Evolutionary conservation across 306 rosid genomes (phyloP), one percentile per base, ranked within the genome.

Genomic region (Medicago ruthenica): DNA sequence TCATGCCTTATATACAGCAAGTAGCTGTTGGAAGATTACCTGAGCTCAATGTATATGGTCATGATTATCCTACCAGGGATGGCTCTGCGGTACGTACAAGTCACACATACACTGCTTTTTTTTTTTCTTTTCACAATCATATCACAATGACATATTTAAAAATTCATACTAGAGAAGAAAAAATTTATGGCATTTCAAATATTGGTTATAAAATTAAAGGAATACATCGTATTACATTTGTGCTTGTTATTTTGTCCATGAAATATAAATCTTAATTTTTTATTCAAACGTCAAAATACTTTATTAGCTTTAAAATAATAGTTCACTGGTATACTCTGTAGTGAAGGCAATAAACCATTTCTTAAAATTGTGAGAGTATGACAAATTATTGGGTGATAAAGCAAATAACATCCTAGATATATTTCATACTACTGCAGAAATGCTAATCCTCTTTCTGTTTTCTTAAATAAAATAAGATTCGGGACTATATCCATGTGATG

Each of bases 401-500:
- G 27, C 54, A 36, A 73, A 50, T 48, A 34, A 71, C 22, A 10
- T 60, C 54, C 21, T 31, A 64, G 6, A 54, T 69, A 21, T 59
- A 44, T 53, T 55, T 31, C 14, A 40, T 70, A 45, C 39, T 15
- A 42, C 48, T 67, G 44, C 24, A 59, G 17, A 48, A 75, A n/a
- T 71, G 62, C 51, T 66, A 36, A 85, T 63, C 39, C 8, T 67
- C 16, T 13, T 21, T 51, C 14, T 64, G 37, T 59, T 67, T 54
- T 59, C 48, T 18, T 39, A 62, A 61, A 41, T 76, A 47, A 84
- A 80, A 76, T 62, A 81, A 95, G 98, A 62, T 95, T 54, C 90
- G 99, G 57, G 99, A 95, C 89, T 95, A 92, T 68, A 92, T 95
- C 81, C 99, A 95, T 85, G 99, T 95, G 40, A 95, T 95, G 97